Conservation (phyloP, 1,284 basidiomycete genomes). For the Athelia sp. region DNA sequence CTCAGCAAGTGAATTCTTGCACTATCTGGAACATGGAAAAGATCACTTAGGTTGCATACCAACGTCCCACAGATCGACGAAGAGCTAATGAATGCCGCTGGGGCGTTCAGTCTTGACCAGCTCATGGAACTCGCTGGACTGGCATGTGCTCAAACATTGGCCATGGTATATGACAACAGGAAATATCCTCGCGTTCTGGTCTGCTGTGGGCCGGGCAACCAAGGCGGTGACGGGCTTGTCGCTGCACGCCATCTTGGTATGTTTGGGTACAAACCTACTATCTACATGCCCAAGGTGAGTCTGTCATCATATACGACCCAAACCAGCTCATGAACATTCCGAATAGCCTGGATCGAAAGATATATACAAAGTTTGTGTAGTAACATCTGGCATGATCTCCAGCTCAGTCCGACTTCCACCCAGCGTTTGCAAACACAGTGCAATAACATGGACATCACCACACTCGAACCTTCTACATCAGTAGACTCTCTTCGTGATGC, state of each 20-base stretch:
- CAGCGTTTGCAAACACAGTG: conserved; percentile 85
- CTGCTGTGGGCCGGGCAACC: conserved; percentile 95
- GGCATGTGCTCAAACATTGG: conserved; percentile 88
- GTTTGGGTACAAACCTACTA: conserved; percentile 82
- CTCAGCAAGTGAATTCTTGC: conserved; percentile 61
- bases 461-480: conserved; percentile 51
- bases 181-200: conserved; percentile 78
- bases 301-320: conserved; percentile 9
- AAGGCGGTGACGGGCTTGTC: conserved; percentile 96
- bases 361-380: conserved; percentile 63
- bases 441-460: conserved; percentile 78
- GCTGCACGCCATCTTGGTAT: conserved; percentile 93
- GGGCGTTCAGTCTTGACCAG: conserved; percentile 92
- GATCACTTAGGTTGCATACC: conserved; percentile 2
- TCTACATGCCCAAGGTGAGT: conserved; percentile 92
- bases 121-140: conserved; percentile 99
- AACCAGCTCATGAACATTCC: neutral
- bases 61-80: conserved; percentile 70
- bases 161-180: conserved; percentile 66
- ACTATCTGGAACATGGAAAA: neutral
- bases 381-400: neutral
- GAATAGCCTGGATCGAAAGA: conserved; percentile 80
- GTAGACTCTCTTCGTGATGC: conserved; percentile 44
- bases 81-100: conserved; percentile 80
- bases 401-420: neutral